Base-by-base conservation (phyloP, 805 yeast genomes). In the Maudiozyma bulderi region DNA sequence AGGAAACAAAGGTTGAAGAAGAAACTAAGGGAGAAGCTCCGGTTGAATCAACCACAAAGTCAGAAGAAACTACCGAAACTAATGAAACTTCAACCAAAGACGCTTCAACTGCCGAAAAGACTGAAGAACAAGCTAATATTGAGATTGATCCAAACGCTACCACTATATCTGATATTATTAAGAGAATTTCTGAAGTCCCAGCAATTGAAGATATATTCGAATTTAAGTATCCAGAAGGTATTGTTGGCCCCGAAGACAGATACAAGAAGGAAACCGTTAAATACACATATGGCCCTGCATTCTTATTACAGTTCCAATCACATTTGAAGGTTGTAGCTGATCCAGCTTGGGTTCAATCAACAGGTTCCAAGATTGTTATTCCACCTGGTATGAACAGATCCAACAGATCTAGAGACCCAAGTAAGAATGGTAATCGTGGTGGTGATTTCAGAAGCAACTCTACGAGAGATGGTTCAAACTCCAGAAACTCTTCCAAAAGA, bases 211-310 rank as follows among this genome's bases (percentile, higher is more conserved):
- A 84, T 61, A 76, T 84, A 47, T 80, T 70, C 60, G 52, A 66
- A 8, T 73, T 73, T 62, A 57, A 68, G 26, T 85, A 85, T 62
- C 84, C 86, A 41, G 76, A 72, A 54, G 77, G 74, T 26, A 60
- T 76, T 45, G 66, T 64, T 28, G 71, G 71, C 40, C 84, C 81
- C 46, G 82, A 77, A 57, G 53, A 69, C 4, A 73, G 70, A 56
- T 71, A 77, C 45, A 58, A 60, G 48, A 59, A 53, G 37, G 54
- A 48, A 30, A 51, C 51, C 35, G 55, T 61, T 33, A 62, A 65
- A 54, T 72, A 73, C 60, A 74, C 82, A 57, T 91, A 93, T 65
- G 95, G 89, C 62, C 86, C 91, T 28, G 77, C 73, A 39, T 91
- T 91, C 71, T 74, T 91, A 63, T 64, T 81, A 39, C 95, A 87